Percentiles rank a stretch among this genome's conserved stretches.
Evolutionary conservation across 2,329 filamentous ascomycete species (phyloP).

Genomic region (Diaporthe velutina): DNA sequence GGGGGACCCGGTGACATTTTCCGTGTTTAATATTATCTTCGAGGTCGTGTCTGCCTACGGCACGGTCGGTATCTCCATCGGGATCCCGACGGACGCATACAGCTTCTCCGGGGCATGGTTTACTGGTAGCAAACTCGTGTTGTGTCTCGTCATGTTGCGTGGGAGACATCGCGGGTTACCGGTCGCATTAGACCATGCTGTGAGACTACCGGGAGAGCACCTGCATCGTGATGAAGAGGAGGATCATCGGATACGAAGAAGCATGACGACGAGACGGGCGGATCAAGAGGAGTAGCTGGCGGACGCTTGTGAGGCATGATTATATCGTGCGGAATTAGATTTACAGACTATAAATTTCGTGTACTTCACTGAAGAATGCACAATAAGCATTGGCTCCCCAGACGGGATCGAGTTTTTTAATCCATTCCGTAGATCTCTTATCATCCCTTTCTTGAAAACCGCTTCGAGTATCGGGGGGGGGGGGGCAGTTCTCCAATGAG

Average conservation of each 20-base stretch:
- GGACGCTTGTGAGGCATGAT: neutral
- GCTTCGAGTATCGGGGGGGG: no score
- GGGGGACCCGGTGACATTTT: constrained; percentile 64
- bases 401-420: no score
- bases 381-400: no score
- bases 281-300: neutral
- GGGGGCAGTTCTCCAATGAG: no score
- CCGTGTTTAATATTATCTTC: constrained; percentile 70
- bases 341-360: no score
- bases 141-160: constrained; percentile 68
- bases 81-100: constrained; percentile 63
- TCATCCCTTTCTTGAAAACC: no score
- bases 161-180: constrained; percentile 68
- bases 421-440: no score
- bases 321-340: no score
- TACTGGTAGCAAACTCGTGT: constrained; percentile 66
- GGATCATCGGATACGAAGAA: constrained; percentile 54
- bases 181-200: constrained; percentile 67
- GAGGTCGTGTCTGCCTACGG: constrained; percentile 70
- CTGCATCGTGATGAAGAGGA: constrained; percentile 56
- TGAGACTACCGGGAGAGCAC: constrained; percentile 54
- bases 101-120: constrained; percentile 69
- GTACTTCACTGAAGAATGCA: no score
- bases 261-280: constrained; percentile 46
- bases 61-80: constrained; percentile 70